Evolutionary conservation across 139 green algal genomes (phyloP), one percentile per base, ranked within the genome.

Genomic region (Coccomyxa sp.): DNA sequence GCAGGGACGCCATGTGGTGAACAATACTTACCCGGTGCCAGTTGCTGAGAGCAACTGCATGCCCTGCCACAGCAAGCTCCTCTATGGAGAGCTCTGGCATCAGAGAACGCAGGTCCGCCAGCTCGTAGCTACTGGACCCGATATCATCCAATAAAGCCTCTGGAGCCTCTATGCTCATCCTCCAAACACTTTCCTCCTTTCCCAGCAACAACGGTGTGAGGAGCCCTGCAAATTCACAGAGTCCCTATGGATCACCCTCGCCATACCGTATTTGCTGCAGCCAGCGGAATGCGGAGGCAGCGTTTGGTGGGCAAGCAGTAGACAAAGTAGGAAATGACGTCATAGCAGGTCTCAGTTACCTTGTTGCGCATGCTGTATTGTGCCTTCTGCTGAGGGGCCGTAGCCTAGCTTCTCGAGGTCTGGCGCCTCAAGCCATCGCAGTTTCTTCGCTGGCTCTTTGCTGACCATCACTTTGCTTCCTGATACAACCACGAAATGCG

Each of bases 61-160:
- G 83, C 0, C 90, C 91, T 35, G 90, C 91, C 10, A 93, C 84
- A 7, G 90, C 87, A 69, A 89, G 86, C 50, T 91, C 88, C 38
- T 87, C 86, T 4, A 78, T 69, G 6, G 79, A 87, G 31, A 94
- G 87, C 18, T 72, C 75, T 0, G 86, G 76, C 80, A 94, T 88
- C 39, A 91, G 78, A 24, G 73, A 64, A 4, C 89, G 82, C 74
- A 94, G 69, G 76, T 94, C 89, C 70, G 76, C 58, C 40, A 89
- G 39, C 2, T 54, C 29, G 24, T 27, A 79, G 9, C 73, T 74
- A 80, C 74, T 70, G 73, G 12, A 41, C 24, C 10, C 31, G 3
- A 39, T 55, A 0, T 41, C 27, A 44, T 12, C 39, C 33, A 8
- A 68, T 77, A 39, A 74, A 18, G 39, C 36, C 55, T 72, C 35